phyloP scores from a whole-genome alignment of 306 rosid species.

The Vigna radiata region DNA sequence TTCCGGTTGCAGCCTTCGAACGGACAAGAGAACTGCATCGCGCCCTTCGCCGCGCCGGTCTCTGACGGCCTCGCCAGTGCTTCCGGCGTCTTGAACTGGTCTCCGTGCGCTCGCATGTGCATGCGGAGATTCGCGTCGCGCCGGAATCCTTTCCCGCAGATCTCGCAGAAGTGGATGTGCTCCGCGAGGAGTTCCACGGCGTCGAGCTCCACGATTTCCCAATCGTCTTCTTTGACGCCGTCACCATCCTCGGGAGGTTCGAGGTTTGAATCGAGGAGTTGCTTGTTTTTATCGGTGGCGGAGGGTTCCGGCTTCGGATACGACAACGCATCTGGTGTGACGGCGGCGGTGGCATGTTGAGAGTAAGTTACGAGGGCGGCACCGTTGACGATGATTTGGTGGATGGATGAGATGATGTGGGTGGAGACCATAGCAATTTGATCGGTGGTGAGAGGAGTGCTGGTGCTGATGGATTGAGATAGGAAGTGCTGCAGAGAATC shows the following conservation, averaged over 20 bases:
- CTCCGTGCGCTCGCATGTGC: constrained; percentile 97
- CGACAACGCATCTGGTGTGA: constrained; percentile 12
- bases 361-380: constrained; percentile 61
- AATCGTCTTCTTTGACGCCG: constrained; percentile 39
- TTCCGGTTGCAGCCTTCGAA: constrained; percentile 75
- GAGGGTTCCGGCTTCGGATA: neutral
- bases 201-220: constrained; percentile 80
- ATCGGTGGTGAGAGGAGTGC: constrained; percentile 46
- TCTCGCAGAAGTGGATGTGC: constrained; percentile 85
- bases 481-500: constrained; percentile 66
- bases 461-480: constrained; percentile 56
- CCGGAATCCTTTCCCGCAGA: constrained; percentile 91
- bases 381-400: constrained; percentile 61
- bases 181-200: constrained; percentile 78
- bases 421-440: constrained; percentile 65
- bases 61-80: constrained; percentile 67
- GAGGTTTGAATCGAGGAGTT: constrained; percentile 39
- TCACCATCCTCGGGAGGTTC: constrained; percentile 47
- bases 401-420: constrained; percentile 66
- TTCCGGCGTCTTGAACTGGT: constrained; percentile 76
- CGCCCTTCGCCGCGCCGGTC: neutral
- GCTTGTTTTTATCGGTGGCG: constrained; percentile 21
- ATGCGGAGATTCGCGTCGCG: constrained; percentile 92
- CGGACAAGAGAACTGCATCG: constrained; percentile 75
- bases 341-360: constrained; percentile 10